These are phyloP conservation scores for Pichia sp. DNA, from an alignment of 1,139 yeast genomes.

Conservation along the genomic window DNA sequence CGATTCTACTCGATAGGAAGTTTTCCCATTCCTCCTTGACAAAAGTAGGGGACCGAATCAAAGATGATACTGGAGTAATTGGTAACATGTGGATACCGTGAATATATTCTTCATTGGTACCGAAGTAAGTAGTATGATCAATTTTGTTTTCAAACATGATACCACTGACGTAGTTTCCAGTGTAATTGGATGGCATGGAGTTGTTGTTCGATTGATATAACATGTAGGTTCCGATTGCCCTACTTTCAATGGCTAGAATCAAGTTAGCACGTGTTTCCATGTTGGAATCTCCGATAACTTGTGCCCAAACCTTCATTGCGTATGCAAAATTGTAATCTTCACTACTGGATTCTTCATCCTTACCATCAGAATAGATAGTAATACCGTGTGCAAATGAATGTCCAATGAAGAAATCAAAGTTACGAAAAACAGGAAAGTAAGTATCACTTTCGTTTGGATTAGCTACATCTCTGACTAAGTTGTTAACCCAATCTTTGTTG, in stretches of 20 bases:
- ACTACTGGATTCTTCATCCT: slow-evolving; percentile 74
- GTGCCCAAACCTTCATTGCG: slow-evolving; percentile 81
- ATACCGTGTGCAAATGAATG: slow-evolving; percentile 86
- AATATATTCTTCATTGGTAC: slow-evolving; percentile 47
- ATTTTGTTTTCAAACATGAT: slow-evolving; percentile 61
- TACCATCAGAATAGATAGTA: slow-evolving; percentile 66
- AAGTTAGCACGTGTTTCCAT: slow-evolving; percentile 77
- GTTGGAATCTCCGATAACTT: slow-evolving; percentile 60
- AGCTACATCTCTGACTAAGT: slow-evolving; percentile 70
- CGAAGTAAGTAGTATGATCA: slow-evolving; percentile 56
- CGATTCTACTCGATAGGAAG: slow-evolving; percentile 40
- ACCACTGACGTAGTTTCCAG: slow-evolving; percentile 69
- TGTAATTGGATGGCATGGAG: slow-evolving; percentile 52
- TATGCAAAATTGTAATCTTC: slow-evolving; percentile 80
- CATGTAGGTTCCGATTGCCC: slow-evolving; percentile 63
- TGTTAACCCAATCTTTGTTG: slow-evolving; percentile 62
- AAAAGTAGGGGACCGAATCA: slow-evolving; percentile 44
- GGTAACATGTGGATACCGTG: slow-evolving; percentile 67
- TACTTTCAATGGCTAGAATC: slow-evolving; percentile 61
- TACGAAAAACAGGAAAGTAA: slow-evolving; percentile 70
- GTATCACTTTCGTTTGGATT: slow-evolving; percentile 55
- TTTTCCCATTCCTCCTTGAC: slow-evolving; percentile 53
- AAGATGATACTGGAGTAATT: slow-evolving; percentile 52
- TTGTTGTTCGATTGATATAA: slow-evolving; percentile 52
- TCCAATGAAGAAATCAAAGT: slow-evolving; percentile 78